These are phyloP conservation scores for Haplographium delicatum DNA, from an alignment of 495 filamentous ascomycete genomes.

Conservation along the genomic window DNA sequence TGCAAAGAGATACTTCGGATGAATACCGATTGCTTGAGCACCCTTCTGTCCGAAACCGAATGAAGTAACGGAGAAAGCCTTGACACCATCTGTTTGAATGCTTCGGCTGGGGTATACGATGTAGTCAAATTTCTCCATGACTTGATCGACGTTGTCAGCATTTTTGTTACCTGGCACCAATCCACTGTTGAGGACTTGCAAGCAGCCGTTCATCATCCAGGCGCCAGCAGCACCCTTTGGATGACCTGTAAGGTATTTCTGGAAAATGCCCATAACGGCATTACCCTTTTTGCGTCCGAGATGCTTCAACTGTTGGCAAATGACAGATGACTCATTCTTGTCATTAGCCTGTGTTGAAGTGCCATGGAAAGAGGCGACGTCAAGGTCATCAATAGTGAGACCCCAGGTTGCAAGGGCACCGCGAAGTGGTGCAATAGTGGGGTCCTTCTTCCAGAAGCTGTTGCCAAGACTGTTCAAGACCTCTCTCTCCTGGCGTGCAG, in stretches of 20 bases:
- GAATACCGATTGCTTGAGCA: conserved; percentile 93
- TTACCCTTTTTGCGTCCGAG: conserved; percentile 95
- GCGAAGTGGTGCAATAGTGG: conserved; percentile 87
- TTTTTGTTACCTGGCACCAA: conserved; percentile 96
- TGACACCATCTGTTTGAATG: conserved; percentile 97
- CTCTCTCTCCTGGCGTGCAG: conserved; percentile 83
- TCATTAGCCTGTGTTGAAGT: conserved; percentile 98
- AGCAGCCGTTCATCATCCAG: conserved; percentile 98
- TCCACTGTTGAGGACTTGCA: conserved; percentile 90
- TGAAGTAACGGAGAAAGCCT: conserved; percentile 96
- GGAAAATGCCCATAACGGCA: conserved; percentile 94
- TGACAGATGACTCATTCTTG: conserved; percentile 98
- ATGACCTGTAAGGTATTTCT: conserved; percentile 98
- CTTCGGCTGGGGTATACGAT: conserved; percentile 93
- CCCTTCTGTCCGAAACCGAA: conserved; percentile 99
- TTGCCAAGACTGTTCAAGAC: conserved; percentile 88
- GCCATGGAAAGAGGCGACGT: conserved; percentile 95
- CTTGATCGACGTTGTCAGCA: conserved; percentile 93
- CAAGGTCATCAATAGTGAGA: conserved; percentile 93
- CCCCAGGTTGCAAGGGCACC: conserved; percentile 96
- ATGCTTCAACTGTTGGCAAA: conserved; percentile 94
- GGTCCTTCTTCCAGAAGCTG: conserved; percentile 96
- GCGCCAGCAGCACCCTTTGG: conserved; percentile 98
- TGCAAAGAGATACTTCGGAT: conserved; percentile 92
- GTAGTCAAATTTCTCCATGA: conserved; percentile 95